A percentile compares a stretch with the other conserved stretches of the same genome.
phyloP scores from a whole-genome alignment of 257 asterid genomes.

The Przewalskia tangutica region DNA sequence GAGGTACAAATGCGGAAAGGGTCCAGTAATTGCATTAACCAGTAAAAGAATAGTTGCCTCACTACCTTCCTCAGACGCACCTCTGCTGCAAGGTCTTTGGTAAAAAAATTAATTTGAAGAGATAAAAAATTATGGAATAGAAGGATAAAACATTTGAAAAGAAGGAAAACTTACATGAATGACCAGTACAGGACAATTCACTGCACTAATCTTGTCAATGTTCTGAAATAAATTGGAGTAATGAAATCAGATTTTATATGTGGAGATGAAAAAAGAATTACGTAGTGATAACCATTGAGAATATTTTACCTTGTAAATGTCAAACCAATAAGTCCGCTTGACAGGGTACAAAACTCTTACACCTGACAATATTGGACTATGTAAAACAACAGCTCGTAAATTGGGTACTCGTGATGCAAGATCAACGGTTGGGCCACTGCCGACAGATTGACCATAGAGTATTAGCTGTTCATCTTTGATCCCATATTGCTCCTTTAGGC shows the following conservation, averaged over 20 bases:
- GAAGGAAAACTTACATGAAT: constrained; percentile 72
- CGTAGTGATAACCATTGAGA: background rate
- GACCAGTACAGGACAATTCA: constrained; percentile 87
- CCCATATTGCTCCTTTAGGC: constrained; percentile 91
- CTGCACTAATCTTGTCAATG: constrained; percentile 79
- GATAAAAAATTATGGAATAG: background rate
- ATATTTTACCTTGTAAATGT: constrained; percentile 76
- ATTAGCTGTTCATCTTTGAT: constrained; percentile 87
- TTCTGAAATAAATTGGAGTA: constrained; percentile 49
- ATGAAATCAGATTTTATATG: background rate
- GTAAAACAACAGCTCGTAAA: constrained; percentile 93
- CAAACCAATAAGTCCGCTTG: constrained; percentile 91
- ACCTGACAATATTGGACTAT: constrained; percentile 95
- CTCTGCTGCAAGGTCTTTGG: background rate
- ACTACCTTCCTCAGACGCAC: background rate
- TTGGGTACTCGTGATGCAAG: constrained; percentile 80
- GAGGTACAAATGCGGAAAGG: background rate
- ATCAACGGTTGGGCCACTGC: constrained; percentile 97
- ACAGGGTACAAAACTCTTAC: constrained; percentile 94
- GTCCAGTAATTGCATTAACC: background rate
- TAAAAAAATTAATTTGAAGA: background rate
- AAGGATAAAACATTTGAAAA: background rate
- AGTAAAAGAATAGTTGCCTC: background rate
- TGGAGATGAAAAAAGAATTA: background rate
- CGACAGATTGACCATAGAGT: constrained; percentile 96